Percentiles rank a stretch among this genome's conserved stretches.
Conservation (phyloP, 2,329 filamentous ascomycete species). For the Botrytis galanthina region DNA sequence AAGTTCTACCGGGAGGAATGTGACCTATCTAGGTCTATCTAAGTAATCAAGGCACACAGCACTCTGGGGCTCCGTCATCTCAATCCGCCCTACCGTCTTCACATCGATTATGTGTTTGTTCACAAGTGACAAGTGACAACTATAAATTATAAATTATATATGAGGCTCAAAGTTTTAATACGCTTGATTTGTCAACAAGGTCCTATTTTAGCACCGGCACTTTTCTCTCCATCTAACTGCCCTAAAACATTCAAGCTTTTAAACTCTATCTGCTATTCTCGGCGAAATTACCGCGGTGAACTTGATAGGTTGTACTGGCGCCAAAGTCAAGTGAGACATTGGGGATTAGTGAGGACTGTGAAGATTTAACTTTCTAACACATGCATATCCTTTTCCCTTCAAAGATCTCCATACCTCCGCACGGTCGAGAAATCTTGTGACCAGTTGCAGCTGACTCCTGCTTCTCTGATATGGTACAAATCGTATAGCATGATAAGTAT, state of each 20-base stretch:
- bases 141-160: too few relatives aligned
- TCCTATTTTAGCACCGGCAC: background rate
- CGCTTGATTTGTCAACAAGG: background rate
- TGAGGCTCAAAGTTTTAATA: background rate
- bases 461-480: background rate
- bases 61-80: background rate
- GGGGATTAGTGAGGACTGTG: background rate
- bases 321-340: background rate
- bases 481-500: background rate
- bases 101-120: background rate
- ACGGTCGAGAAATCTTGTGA: background rate
- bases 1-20: background rate
- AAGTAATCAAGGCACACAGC: background rate
- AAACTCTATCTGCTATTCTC: background rate
- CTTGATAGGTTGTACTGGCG: background rate
- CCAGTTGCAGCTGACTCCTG: conserved; percentile 14
- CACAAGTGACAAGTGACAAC: background rate
- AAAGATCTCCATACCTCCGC: background rate
- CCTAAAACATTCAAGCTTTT: background rate
- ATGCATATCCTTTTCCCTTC: background rate
- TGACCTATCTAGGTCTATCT: background rate
- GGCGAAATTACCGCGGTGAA: background rate
- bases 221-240: background rate
- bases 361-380: background rate
- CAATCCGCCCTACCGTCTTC: background rate